A percentile compares a stretch with the other conserved stretches of the same genome.
phyloP scores from a whole-genome alignment of 2,329 filamentous ascomycete species.

The Fusarium gaditjirri region DNA sequence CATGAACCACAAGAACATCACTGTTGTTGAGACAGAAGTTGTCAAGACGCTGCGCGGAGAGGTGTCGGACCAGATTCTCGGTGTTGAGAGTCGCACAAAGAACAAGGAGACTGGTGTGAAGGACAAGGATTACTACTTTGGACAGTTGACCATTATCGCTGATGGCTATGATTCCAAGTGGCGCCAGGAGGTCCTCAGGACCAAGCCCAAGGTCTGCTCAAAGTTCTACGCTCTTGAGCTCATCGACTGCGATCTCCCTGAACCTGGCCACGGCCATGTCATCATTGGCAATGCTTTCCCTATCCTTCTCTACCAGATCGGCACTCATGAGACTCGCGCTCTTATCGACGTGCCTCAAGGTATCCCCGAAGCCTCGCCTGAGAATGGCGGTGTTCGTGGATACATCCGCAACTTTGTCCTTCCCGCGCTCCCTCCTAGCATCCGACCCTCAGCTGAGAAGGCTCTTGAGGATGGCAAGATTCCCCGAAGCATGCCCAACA shows the following conservation, averaged over 20 bases:
- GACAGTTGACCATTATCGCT: conserved; percentile 84
- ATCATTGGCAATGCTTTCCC: conserved; percentile 81
- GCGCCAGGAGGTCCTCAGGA: conserved; percentile 78
- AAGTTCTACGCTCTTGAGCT: conserved; percentile 96
- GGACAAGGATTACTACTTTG: conserved; percentile 83
- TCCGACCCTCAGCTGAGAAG: conserved; percentile 77
- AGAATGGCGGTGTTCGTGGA: conserved; percentile 83
- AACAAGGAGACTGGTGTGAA: conserved; percentile 66
- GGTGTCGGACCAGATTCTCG: conserved; percentile 77
- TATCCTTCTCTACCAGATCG: conserved; percentile 95
- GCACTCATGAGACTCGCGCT: conserved; percentile 90
- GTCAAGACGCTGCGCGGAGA: conserved; percentile 78
- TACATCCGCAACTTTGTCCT: conserved; percentile 85
- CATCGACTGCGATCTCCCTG: conserved; percentile 84
- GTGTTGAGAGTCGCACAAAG: conserved; percentile 78
- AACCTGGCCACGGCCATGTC: conserved; percentile 84
- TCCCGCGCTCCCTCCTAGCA: conserved; percentile 76
- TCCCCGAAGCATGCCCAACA: conserved; percentile 91
- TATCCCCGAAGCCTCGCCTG: conserved; percentile 76
- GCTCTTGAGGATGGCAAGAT: conserved; percentile 84
- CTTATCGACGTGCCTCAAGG: conserved; percentile 88
- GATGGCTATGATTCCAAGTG: conserved; percentile 96
- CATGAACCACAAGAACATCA: conserved; percentile 81
- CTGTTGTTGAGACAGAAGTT: conserved; percentile 89
- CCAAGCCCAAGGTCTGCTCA: conserved; percentile 89